These are phyloP conservation scores for Candolleomyces aberdarensis DNA, from an alignment of 768 basidiomycete species.

Conservation along the genomic window DNA sequence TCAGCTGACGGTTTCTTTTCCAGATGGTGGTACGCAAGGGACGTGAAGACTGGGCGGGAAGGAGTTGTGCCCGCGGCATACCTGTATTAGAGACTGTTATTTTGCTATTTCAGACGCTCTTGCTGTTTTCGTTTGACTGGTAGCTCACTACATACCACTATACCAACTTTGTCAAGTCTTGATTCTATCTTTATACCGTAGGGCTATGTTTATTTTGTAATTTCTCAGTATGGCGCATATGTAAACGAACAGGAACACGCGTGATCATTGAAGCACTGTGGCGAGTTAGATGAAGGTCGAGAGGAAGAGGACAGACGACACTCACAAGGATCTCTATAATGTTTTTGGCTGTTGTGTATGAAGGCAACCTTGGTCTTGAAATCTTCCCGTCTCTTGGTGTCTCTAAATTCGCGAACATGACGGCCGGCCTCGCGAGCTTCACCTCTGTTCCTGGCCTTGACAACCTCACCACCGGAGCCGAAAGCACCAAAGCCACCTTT, in stretches of 20 bases:
- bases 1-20: constrained; percentile 14
- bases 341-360: constrained; percentile 84
- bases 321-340: constrained; percentile 75
- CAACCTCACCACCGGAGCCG: constrained; percentile 75
- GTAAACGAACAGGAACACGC: background rate
- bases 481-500: constrained; percentile 87
- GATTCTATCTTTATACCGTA: constrained; percentile 5
- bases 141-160: constrained; percentile 11
- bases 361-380: constrained; percentile 84
- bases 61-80: constrained; percentile 93
- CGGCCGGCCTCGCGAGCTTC: constrained; percentile 92
- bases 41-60: constrained; percentile 73
- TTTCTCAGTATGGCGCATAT: background rate
- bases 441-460: constrained; percentile 91
- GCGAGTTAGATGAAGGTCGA: constrained; percentile 3
- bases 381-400: constrained; percentile 72
- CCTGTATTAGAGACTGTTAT: constrained; percentile 58
- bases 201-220: background rate
- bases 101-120: background rate
- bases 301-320: constrained; percentile 16
- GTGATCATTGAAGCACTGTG: constrained; percentile 28
- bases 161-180: constrained; percentile 1
- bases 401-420: constrained; percentile 80
- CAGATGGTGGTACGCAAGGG: constrained; percentile 95
- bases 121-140: constrained; percentile 7